Conservation (phyloP, 257 asterid genomes). For the Agastache rugosa region DNA sequence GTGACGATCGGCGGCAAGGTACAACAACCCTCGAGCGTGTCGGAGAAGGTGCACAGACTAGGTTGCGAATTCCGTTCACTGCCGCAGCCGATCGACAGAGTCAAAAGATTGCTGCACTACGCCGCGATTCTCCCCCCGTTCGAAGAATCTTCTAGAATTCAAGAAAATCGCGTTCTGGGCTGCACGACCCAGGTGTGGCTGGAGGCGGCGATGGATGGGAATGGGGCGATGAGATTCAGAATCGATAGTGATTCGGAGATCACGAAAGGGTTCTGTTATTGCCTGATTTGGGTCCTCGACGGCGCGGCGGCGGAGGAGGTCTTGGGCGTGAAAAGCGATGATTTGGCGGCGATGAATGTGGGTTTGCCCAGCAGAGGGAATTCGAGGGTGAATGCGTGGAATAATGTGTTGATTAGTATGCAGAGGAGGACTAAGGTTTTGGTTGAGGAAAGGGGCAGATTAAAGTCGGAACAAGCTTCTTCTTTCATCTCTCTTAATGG, state of each 20-base stretch:
- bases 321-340: slow-evolving; percentile 57
- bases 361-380: slow-evolving; percentile 62
- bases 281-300: slow-evolving; percentile 76
- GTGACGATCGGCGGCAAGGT: too few species aligned
- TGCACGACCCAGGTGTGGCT: slow-evolving; percentile 96
- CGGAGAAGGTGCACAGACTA: slow-evolving; percentile 51
- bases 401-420: slow-evolving; percentile 72
- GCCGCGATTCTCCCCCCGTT: slow-evolving; percentile 57
- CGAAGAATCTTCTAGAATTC: slow-evolving; percentile 48
- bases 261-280: slow-evolving; percentile 79
- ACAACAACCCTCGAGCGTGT: slow-evolving; percentile 41
- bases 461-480: background rate
- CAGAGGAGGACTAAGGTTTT: slow-evolving; percentile 67
- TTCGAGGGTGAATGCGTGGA: slow-evolving; percentile 88
- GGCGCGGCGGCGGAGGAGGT: slow-evolving; percentile 72
- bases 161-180: slow-evolving; percentile 73
- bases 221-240: slow-evolving; percentile 50
- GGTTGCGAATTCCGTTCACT: slow-evolving; percentile 64
- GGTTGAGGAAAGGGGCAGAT: slow-evolving; percentile 41
- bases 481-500: slow-evolving; percentile 38
- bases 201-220: slow-evolving; percentile 53
- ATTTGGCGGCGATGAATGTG: slow-evolving; percentile 71
- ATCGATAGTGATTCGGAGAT: slow-evolving; percentile 86
- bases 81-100: slow-evolving; percentile 74
- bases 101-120: slow-evolving; percentile 65